Evolutionary conservation across 306 rosid genomes (phyloP).

Genomic region (Dalbergia oliveri): DNA sequence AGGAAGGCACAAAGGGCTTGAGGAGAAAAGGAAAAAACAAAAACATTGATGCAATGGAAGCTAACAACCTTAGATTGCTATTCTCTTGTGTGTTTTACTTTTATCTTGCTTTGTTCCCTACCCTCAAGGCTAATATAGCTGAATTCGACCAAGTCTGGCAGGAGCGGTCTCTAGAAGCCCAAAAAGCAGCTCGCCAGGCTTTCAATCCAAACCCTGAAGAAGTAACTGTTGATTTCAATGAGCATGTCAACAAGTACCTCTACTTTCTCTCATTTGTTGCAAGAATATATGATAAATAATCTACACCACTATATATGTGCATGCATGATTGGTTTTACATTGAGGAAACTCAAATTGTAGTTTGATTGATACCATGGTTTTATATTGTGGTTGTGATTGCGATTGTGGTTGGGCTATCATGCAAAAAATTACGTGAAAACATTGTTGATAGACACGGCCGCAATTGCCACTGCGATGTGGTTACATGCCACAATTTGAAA

Average conservation of each 20-base stretch:
- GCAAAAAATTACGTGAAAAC: no score
- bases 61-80: constrained; percentile 44
- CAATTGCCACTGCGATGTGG: no score
- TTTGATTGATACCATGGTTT: no score
- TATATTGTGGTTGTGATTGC: no score
- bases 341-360: no score
- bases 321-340: no score
- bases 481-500: no score
- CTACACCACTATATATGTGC: neutral
- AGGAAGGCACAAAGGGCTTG: neutral
- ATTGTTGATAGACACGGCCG: no score
- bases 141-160: constrained; percentile 56
- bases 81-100: constrained; percentile 34
- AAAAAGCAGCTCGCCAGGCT: constrained; percentile 43
- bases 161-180: constrained; percentile 51
- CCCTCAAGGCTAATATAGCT: constrained; percentile 47
- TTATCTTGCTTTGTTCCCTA: constrained; percentile 39
- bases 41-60: constrained; percentile 32
- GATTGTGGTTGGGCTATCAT: no score
- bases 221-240: constrained; percentile 43
- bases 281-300: neutral
- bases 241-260: constrained; percentile 47
- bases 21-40: neutral
- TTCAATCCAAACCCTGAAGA: constrained; percentile 44
- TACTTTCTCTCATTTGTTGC: neutral